A percentile compares a stretch with the other conserved stretches of the same genome.
These are phyloP conservation scores for Aspergillus sp. DNA, from an alignment of 2,329 filamentous ascomycete species.

Conservation along the genomic window DNA sequence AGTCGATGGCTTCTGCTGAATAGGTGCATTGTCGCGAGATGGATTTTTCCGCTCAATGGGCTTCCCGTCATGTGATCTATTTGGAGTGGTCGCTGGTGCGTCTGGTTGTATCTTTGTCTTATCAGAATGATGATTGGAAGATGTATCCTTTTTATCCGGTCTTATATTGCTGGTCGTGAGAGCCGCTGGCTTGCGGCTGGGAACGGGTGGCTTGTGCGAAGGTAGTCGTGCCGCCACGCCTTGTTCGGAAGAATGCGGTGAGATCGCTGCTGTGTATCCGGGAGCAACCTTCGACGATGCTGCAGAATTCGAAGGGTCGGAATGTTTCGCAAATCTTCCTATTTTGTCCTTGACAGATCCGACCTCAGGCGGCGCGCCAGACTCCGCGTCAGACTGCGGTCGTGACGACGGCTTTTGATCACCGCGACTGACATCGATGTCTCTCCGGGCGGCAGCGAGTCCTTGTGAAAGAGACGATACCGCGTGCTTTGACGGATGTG, in stretches of 20 bases:
- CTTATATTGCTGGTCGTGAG: background rate
- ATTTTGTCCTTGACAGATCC: constrained; percentile 41
- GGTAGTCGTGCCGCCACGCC: constrained; percentile 21
- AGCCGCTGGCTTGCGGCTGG: background rate
- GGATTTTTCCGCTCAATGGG: constrained; percentile 5
- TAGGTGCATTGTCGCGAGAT: constrained; percentile 1
- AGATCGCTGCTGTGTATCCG: constrained; percentile 11
- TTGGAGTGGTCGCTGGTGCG: constrained; percentile 19
- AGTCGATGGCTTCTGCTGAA: constrained; percentile 12
- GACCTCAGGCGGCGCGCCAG: constrained; percentile 27
- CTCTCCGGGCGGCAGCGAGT: constrained; percentile 11
- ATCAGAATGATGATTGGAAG: constrained; percentile 1
- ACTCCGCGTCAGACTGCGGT: constrained; percentile 16
- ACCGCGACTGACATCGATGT: constrained; percentile 17
- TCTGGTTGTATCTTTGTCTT: background rate
- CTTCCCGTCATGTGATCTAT: constrained; percentile 2
- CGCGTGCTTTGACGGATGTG: constrained; percentile 17
- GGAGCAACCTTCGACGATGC: constrained; percentile 14
- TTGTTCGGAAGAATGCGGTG: constrained; percentile 24
- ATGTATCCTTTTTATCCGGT: background rate
- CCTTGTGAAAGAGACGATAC: background rate
- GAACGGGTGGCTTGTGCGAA: background rate
- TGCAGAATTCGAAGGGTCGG: constrained; percentile 13
- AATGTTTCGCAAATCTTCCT: constrained; percentile 29
- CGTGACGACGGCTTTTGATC: constrained; percentile 16